phyloP scores from a whole-genome alignment of 2,329 filamentous ascomycete species.

The Escovopsis weberi region DNA sequence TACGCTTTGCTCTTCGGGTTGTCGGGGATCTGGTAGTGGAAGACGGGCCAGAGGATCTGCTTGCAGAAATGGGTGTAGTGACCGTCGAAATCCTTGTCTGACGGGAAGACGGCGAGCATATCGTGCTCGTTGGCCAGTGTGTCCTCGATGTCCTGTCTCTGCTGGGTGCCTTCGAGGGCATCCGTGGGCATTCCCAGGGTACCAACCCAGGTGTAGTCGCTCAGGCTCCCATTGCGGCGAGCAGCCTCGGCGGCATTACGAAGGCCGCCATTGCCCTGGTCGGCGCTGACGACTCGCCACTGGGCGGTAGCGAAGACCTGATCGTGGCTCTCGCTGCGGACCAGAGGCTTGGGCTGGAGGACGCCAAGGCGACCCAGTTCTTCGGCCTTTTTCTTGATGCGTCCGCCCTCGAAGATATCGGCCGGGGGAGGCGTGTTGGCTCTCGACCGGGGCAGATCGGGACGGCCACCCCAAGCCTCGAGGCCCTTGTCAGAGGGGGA shows the following conservation, averaged over 20 bases:
- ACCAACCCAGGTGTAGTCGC: slow-evolving; percentile 78
- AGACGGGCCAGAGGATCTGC: slow-evolving; percentile 92
- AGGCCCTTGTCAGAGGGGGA: slow-evolving; percentile 62
- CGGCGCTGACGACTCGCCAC: slow-evolving; percentile 72
- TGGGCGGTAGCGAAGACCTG: slow-evolving; percentile 60
- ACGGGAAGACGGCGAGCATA: slow-evolving; percentile 71
- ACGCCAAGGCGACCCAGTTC: slow-evolving; percentile 43
- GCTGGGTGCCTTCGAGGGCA: slow-evolving; percentile 55
- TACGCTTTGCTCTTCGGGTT: slow-evolving; percentile 98
- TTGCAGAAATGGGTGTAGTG: slow-evolving; percentile 97
- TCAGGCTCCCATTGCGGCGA: slow-evolving; percentile 50
- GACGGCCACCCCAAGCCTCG: slow-evolving; percentile 59
- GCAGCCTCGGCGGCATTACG: slow-evolving; percentile 77
- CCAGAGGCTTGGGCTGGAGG: slow-evolving; percentile 35
- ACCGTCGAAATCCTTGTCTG: slow-evolving; percentile 84
- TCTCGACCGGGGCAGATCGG: slow-evolving; percentile 66
- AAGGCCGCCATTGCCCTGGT: slow-evolving; percentile 86
- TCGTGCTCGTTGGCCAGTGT: slow-evolving; percentile 67
- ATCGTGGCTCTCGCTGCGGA: slow-evolving; percentile 50
- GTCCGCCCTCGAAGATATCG: slow-evolving; percentile 56
- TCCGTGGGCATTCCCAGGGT: slow-evolving; percentile 92
- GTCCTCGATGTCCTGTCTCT: slow-evolving; percentile 73
- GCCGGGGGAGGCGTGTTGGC: slow-evolving; percentile 61
- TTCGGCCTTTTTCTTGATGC: slow-evolving; percentile 40
- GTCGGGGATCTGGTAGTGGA: slow-evolving; percentile 96